A percentile compares a stretch with the other conserved stretches of the same genome.
These are phyloP conservation scores for Termitomyces sp. DNA, from an alignment of 768 basidiomycete species.

Conservation along the genomic window DNA sequence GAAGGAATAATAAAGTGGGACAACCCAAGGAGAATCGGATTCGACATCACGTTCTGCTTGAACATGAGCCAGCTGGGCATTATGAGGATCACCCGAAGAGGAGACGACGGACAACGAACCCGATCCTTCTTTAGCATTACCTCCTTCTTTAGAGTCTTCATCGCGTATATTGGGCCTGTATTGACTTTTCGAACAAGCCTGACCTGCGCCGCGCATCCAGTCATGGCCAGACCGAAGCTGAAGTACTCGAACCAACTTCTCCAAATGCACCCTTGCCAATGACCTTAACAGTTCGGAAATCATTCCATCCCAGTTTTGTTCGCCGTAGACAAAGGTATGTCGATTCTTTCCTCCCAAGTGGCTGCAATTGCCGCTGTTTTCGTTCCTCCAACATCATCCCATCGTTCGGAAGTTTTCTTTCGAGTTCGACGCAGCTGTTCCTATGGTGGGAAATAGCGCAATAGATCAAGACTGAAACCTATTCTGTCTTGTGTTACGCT, in stretches of 20 bases:
- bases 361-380: conserved; percentile 78
- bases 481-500: conserved; percentile 82
- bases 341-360: conserved; percentile 85
- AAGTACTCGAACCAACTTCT: conserved; percentile 56
- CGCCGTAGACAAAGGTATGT: conserved; percentile 85
- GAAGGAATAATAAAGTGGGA: conserved; percentile 97
- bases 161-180: conserved; percentile 97
- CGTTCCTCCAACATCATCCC: conserved; percentile 75
- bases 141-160: conserved; percentile 96
- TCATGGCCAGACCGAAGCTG: background rate
- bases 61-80: conserved; percentile 85
- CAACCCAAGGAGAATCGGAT: conserved; percentile 94
- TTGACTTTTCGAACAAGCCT: conserved; percentile 95
- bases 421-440: conserved; percentile 80
- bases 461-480: background rate
- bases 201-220: conserved; percentile 42
- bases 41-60: conserved; percentile 97
- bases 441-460: background rate
- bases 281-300: conserved; percentile 97
- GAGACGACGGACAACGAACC: conserved; percentile 37
- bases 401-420: conserved; percentile 74
- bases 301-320: conserved; percentile 86
- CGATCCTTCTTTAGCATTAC: conserved; percentile 99
- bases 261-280: conserved; percentile 99
- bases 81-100: background rate